These are phyloP conservation scores for Salix viminalis DNA, from an alignment of 345 rosid genomes.

Conservation along the genomic window DNA sequence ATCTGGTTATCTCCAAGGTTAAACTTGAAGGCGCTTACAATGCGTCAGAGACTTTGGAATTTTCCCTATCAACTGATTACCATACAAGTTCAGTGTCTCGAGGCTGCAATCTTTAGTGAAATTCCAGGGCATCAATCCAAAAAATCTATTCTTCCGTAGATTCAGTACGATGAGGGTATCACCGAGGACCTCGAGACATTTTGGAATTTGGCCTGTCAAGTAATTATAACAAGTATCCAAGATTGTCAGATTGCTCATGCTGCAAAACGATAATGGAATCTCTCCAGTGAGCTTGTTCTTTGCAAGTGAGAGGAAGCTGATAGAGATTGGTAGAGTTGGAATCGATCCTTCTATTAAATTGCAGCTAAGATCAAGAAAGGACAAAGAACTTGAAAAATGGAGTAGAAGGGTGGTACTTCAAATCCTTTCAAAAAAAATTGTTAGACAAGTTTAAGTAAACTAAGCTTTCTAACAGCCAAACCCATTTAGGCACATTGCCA, in stretches of 20 bases:
- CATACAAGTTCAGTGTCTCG: background rate
- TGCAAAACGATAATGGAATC: background rate
- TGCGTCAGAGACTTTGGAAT: background rate
- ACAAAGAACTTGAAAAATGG: background rate
- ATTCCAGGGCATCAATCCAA: background rate
- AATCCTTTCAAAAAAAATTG: background rate
- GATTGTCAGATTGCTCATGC: background rate
- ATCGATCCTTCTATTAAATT: background rate
- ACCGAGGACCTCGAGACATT: background rate
- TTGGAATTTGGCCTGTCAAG: background rate
- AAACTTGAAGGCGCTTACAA: background rate
- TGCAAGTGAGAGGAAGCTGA: background rate
- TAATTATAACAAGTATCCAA: background rate
- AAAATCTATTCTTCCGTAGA: background rate
- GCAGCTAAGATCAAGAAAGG: background rate
- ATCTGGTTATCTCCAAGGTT: background rate
- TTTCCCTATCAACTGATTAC: background rate
- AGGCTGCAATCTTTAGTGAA: background rate
- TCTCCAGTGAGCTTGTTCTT: background rate
- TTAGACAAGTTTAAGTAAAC: background rate
- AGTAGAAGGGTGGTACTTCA: background rate
- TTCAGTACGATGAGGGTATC: background rate
- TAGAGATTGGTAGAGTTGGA: background rate
- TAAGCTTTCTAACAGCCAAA: background rate
- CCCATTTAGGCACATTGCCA: background rate